Evolutionary conservation across 2,329 filamentous ascomycete species (phyloP).

Genomic region (Parastagonospora avenae): DNA sequence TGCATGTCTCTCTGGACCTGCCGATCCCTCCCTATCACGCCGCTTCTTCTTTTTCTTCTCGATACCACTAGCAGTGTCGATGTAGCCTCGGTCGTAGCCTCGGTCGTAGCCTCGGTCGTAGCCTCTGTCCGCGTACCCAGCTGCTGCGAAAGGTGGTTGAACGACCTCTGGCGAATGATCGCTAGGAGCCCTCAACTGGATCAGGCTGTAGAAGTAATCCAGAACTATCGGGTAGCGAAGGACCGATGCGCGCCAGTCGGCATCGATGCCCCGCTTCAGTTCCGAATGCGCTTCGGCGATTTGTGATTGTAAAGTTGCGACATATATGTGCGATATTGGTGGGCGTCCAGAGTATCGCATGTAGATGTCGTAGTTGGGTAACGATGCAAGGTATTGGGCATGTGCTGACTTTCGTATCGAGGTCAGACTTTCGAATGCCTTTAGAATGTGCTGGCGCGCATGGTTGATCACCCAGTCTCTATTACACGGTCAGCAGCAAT

Average conservation of each 20-base stretch:
- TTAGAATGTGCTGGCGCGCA: conserved; percentile 52
- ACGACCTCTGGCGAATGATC: conserved; percentile 53
- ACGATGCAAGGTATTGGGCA: conserved; percentile 49
- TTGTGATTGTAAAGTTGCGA: conserved; percentile 54
- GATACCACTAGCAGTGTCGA: conserved; percentile 28
- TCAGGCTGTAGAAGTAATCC: conserved; percentile 77
- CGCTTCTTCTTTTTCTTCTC: conserved; percentile 45
- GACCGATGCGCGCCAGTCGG: conserved; percentile 77
- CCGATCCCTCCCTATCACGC: conserved; percentile 35
- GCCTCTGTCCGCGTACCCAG: conserved; percentile 45
- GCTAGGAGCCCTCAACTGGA: conserved; percentile 67
- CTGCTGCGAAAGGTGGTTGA: conserved; percentile 47
- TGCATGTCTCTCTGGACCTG: conserved; percentile 21
- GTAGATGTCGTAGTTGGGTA: conserved; percentile 55
- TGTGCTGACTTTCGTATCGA: conserved; percentile 49
- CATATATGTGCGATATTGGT: conserved; percentile 48
- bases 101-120: conserved; percentile 46
- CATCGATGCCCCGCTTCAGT: conserved; percentile 75
- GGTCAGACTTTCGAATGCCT: conserved; percentile 50
- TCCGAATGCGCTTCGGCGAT: conserved; percentile 67
- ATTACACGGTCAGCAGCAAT: conserved; percentile 19
- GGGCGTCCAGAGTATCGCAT: conserved; percentile 52
- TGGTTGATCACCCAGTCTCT: conserved; percentile 56
- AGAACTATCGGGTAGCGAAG: conserved; percentile 79
- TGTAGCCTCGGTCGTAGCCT: conserved; percentile 44